Evolutionary conservation across 805 yeast species (phyloP), one percentile per base, ranked within the genome.

Genomic region (Myxozyma geophila): DNA sequence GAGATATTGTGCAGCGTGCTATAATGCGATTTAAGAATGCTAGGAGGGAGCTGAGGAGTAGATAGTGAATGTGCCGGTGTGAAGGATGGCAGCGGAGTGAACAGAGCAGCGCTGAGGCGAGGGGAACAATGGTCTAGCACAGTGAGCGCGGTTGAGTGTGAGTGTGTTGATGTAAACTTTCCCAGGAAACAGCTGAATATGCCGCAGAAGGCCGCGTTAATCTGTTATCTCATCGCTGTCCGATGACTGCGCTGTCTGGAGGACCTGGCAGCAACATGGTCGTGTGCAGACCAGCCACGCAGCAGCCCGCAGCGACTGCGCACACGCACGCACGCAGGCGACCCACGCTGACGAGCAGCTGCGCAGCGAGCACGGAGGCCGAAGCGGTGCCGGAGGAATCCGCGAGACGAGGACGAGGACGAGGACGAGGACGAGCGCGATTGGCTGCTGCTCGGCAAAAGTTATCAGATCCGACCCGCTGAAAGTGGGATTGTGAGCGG

Each of bases 401-500:
- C 28, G 28, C 28, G 28, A 28, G 28, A 5, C 28, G 28, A 28
- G 28, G 28, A 19, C 17, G 19, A 41, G 46, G 17, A 15, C 46
- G n/a, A 19, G 17, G 46, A 15, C 10, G 47, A n/a, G 47, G 41
- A 39, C 12, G n/a, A 39, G 41, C 41, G 41, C 41, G 6, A 43
- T 43, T 43, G 47, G 47, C 47, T 43, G 47, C n/a, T n/a, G 43
- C 6, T n/a, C 47, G 17, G 10, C 15, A 9, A 46, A 23, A 46
- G 50, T 46, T 46, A 46, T 46, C 50, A 46, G 50, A 46, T 46
- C 50, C 50, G 50, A 23, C 41, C n/a, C 12, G 41, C 41, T 12
- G n/a, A 7, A 39, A 2, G 41, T 39, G n/a, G 21, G 47, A 12
- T 39, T 39, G 43, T 12, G n/a, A 39, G 43, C n/a, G 2, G 6